phyloP scores from a whole-genome alignment of 176 grass and related monocot species.

The Themeda triandra region DNA sequence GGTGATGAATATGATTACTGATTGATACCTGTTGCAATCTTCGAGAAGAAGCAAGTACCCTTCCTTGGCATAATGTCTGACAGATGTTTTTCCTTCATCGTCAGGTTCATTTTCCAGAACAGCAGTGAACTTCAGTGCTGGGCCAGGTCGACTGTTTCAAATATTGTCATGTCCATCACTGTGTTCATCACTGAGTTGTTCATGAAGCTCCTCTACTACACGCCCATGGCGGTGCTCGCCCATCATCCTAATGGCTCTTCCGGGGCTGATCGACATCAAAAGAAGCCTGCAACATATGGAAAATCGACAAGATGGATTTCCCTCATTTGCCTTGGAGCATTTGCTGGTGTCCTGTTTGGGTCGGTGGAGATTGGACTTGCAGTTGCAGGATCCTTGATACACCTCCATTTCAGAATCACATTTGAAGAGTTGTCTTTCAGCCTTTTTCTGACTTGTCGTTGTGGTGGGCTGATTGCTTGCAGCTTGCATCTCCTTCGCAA shows the following conservation, averaged over 20 bases:
- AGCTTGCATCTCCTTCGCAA: conserved; percentile 85
- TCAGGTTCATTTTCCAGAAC: conserved; percentile 92
- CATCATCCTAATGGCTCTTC: conserved; percentile 88
- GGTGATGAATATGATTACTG: conserved; percentile 35
- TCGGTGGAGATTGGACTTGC: conserved; percentile 88
- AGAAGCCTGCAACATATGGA: conserved; percentile 76
- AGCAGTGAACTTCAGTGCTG: conserved; percentile 89
- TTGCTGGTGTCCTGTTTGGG: conserved; percentile 81
- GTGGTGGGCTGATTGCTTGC: neutral
- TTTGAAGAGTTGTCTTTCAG: neutral
- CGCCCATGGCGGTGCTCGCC: conserved; percentile 90
- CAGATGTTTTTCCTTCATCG: neutral
- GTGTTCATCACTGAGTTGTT: conserved; percentile 71
- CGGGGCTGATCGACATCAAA: conserved; percentile 82
- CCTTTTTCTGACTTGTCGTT: conserved; percentile 1
- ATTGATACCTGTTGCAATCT: neutral
- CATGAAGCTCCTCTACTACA: conserved; percentile 84
- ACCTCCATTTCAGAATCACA: neutral
- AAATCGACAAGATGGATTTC: conserved; percentile 96
- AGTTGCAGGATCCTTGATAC: conserved; percentile 32
- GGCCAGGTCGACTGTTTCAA: conserved; percentile 79
- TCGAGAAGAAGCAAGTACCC: neutral
- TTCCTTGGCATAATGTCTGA: no score
- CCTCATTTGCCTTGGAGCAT: conserved; percentile 74
- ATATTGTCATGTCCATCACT: conserved; percentile 81